Base-by-base conservation (phyloP, 164 flowering plant genomes). In the Nymphaea colorata region DNA sequence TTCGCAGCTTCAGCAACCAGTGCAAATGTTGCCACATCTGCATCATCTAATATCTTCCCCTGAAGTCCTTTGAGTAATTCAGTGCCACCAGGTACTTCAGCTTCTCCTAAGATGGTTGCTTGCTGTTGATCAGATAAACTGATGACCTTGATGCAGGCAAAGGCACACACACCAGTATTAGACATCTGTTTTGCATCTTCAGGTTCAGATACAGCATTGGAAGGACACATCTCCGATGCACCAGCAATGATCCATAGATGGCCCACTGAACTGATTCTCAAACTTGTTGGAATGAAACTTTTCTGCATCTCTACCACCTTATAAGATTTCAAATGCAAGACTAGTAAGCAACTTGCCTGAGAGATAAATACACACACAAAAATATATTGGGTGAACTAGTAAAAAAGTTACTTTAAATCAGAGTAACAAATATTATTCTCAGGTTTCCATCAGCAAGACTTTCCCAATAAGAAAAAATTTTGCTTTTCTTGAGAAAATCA, bases 211-310 rank as follows among this genome's bases (percentile, higher is more conserved):
- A 68, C 72, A 68, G 86, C 57, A 71, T 78, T 87, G 25, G 25
- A 3, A 12, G 12, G 42, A 17, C 6, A 61, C 11, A 15, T 17
- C 7, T 61, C 64, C 64, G 96, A 91, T 41, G 81, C 91, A 42
- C 98, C 98, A 6, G 88, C 82, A 17, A 91, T 86, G 86, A 88
- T 81, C 98, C 96, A 94, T 70, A 91, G 69, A 45, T 74, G 69
- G 17, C 82, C 82, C 43, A 76, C 68, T 16, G 86, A 71, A 69
- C 86, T 65, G 51, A 81, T 75, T 15, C 73, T 83, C 7, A 91
- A 53, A 70, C 91, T 80, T 62, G 97, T 91, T 5, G 98, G 96
- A 69, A 86, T 80, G 69, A 88, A 91, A 62, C 65, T 76, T 66
- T 79, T 87, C 14, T 55, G 17, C 62, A 86, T 67, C 2, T 80